A percentile compares a stretch with the other conserved stretches of the same genome.
Evolutionary conservation across 2,329 filamentous ascomycete genomes (phyloP).

Genomic region (Chrysosporium keratinophilum): DNA sequence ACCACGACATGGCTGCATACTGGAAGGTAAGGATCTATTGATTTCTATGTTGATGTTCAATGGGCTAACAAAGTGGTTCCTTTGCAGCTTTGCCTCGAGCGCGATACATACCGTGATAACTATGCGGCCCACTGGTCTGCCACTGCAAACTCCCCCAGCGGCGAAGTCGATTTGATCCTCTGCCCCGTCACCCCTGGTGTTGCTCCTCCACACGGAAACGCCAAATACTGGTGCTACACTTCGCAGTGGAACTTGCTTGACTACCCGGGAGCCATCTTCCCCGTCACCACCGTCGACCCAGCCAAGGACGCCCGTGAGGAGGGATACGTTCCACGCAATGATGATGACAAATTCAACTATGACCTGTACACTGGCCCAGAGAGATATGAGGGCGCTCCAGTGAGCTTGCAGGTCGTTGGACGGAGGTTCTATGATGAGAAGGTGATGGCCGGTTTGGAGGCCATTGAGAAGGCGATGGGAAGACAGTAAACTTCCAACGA

Average conservation of each 20-base stretch:
- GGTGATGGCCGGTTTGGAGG: conserved; percentile 29
- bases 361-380: conserved; percentile 40
- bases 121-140: conserved; percentile 40
- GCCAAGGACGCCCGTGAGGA: conserved; percentile 32
- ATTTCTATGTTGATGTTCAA: not conserved
- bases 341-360: conserved; percentile 40
- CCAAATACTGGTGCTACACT: conserved; percentile 56
- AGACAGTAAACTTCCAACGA: conserved; percentile 13
- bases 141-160: conserved; percentile 24
- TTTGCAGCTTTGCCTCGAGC: conserved; percentile 8
- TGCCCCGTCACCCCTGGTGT: conserved; percentile 48
- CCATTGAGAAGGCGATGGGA: conserved; percentile 26
- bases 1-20: conserved; percentile 34
- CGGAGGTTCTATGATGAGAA: conserved; percentile 48
- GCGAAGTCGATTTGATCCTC: conserved; percentile 48
- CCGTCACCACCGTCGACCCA: conserved; percentile 41
- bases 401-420: conserved; percentile 46
- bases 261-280: conserved; percentile 54
- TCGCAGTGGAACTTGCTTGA: conserved; percentile 60
- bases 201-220: conserved; percentile 44
- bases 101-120: conserved; percentile 30
- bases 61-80: not conserved
- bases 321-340: conserved; percentile 33
- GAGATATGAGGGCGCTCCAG: conserved; percentile 41
- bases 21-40: conserved; percentile 23